Percentiles rank a stretch among this genome's conserved stretches.
phyloP scores from a whole-genome alignment of 1,139 yeast genomes.

The Yamadazyma dendronema region DNA sequence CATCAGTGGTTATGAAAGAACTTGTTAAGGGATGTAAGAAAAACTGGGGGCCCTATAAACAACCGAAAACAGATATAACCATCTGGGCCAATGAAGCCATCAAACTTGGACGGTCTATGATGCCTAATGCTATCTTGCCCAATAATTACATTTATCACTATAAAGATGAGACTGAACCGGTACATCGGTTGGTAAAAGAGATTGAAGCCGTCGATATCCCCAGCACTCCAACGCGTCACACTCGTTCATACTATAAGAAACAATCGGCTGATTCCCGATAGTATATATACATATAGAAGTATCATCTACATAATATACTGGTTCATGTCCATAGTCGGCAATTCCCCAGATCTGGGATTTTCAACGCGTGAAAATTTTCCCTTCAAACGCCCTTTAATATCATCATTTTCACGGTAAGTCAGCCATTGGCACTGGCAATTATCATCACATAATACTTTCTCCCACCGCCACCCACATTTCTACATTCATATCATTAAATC shows the following conservation, averaged over 20 bases:
- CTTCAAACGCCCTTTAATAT: too few relatives aligned
- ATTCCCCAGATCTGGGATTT: too few relatives aligned
- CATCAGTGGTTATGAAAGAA: conserved; percentile 62
- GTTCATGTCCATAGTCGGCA: too few relatives aligned
- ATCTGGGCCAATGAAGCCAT: conserved; percentile 72
- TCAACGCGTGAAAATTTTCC: too few relatives aligned
- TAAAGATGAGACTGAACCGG: conserved; percentile 16
- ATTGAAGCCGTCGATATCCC: conserved; percentile 15
- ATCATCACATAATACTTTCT: too few relatives aligned
- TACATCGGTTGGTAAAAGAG: conserved; percentile 34
- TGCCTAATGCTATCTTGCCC: conserved; percentile 55
- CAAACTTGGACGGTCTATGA: conserved; percentile 63
- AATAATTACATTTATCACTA: conserved; percentile 37
- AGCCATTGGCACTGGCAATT: too few relatives aligned
- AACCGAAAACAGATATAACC: conserved; percentile 44
- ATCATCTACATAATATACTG: too few relatives aligned
- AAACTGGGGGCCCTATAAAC: conserved; percentile 60
- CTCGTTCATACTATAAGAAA: conserved; percentile 40
- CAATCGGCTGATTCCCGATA: too few relatives aligned
- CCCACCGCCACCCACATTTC: too few relatives aligned
- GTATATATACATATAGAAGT: too few relatives aligned
- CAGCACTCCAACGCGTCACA: conserved; percentile 28
- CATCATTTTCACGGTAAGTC: too few relatives aligned
- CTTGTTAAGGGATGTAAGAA: conserved; percentile 68
- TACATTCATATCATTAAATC: too few relatives aligned